Conservation (phyloP, 768 basidiomycete species). For the Mycena belliarum region DNA sequence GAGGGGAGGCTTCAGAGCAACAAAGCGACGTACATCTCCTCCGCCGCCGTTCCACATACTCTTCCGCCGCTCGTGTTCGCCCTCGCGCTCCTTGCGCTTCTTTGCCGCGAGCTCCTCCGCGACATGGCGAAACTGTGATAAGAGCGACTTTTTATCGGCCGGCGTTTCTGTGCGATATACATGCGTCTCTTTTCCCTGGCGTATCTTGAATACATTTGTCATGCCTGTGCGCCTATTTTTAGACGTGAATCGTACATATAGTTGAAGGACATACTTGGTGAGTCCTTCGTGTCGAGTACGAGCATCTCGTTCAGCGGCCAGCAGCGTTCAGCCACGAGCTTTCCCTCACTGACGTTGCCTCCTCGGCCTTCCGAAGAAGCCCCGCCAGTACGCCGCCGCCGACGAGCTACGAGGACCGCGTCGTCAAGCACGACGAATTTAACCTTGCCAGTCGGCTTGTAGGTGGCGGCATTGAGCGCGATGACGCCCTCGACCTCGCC, state of each 20-base stretch:
- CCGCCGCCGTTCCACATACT: conserved; percentile 59
- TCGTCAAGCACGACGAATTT: conserved; percentile 92
- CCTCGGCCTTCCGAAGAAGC: conserved; percentile 40
- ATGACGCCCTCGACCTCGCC: conserved; percentile 81
- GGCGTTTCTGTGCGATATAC: conserved; percentile 86
- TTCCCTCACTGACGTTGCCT: conserved; percentile 59
- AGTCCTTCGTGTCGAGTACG: conserved; percentile 95
- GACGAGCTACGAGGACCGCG: conserved; percentile 82
- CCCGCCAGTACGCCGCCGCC: conserved; percentile 64
- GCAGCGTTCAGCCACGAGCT: conserved; percentile 90
- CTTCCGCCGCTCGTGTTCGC: conserved; percentile 87
- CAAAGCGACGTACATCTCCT: conserved; percentile 35
- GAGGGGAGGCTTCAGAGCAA: background rate
- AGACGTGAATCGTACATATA: background rate
- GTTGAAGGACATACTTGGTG: conserved; percentile 50
- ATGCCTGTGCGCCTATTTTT: conserved; percentile 38
- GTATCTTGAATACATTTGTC: conserved; percentile 96
- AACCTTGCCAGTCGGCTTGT: conserved; percentile 85
- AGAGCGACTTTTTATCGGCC: conserved; percentile 83
- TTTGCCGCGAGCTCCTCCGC: conserved; percentile 90
- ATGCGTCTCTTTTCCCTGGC: conserved; percentile 90
- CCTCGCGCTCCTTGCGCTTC: conserved; percentile 90
- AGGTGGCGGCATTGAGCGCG: conserved; percentile 91
- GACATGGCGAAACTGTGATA: conserved; percentile 86
- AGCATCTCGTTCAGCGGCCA: conserved; percentile 94